Evolutionary conservation across 2,329 filamentous ascomycete species (phyloP).

Genomic region (Pseudopithomyces chartarum): DNA sequence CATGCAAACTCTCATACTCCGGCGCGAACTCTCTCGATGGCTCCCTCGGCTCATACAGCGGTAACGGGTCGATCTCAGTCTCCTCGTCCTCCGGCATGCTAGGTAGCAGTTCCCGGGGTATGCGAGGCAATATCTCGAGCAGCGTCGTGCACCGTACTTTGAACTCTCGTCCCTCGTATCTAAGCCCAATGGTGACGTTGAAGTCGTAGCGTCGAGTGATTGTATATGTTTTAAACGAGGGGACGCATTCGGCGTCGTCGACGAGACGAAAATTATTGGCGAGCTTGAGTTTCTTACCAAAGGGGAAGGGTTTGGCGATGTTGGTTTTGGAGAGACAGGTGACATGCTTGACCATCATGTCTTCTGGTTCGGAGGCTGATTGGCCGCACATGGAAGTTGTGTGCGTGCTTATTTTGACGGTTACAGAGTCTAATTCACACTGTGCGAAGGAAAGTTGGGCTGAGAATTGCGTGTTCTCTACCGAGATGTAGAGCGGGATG

Average conservation of each 20-base stretch:
- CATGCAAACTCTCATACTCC: conserved; percentile 35
- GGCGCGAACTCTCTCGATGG: conserved; percentile 36
- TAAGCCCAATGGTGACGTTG: conserved; percentile 31
- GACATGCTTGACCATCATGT: conserved; percentile 35
- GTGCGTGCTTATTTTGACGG: conserved; percentile 37
- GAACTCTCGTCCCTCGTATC: conserved; percentile 31
- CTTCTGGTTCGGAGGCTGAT: conserved; percentile 29
- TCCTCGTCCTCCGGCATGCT: conserved; percentile 20
- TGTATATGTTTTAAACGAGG: conserved; percentile 42
- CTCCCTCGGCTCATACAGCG: conserved; percentile 35
- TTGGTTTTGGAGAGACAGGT: conserved; percentile 34
- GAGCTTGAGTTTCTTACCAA: conserved; percentile 24
- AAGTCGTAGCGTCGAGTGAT: conserved; percentile 38
- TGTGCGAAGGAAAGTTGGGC: conserved; percentile 17
- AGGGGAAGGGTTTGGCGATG: conserved; percentile 27
- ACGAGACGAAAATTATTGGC: conserved; percentile 40
- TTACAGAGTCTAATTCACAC: conserved; percentile 34
- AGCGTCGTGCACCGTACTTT: conserved; percentile 30
- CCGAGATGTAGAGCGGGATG: conserved; percentile 34
- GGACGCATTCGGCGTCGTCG: conserved; percentile 40
- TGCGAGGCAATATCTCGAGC: conserved; percentile 37
- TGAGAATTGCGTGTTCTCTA: conserved; percentile 28
- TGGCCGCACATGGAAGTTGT: conserved; percentile 38
- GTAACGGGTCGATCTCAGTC: conserved; percentile 35
- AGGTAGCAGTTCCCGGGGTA: conserved; percentile 16